Evolutionary conservation across 2,329 filamentous ascomycete genomes (phyloP), one percentile per base, ranked within the genome.

Genomic region (Cercospora sp.): DNA sequence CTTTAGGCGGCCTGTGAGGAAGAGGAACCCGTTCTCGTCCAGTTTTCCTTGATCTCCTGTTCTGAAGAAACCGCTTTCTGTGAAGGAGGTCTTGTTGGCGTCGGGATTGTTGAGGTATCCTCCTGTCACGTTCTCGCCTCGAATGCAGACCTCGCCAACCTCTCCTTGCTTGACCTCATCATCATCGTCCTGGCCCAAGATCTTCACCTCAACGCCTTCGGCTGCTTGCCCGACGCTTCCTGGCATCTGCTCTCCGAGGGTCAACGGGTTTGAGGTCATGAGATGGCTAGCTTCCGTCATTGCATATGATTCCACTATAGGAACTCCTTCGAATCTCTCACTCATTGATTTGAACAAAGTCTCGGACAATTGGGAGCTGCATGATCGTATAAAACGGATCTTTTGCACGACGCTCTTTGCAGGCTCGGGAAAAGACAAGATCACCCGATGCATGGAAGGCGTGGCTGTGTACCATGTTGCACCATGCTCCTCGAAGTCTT

Each of bases 1-100:
- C 84, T 96, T 96, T 81, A 95, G 94, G 64, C 93, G 86, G 16
- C 92, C 92, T 0, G 92, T 96, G 79, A 96, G 94, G 76, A 91
- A 85, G 12, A 96, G 82, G 77, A 95, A 96, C 67, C 36, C 36
- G 16, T 42, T 92, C 91, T 73, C 81, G 75, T 94, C 91, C 77
- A 87, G 85, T 80, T 90, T 91, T 55, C 93, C 92, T 79, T 95
- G 91, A 77, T 96, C 93, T 9, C 93, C 93, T 0, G 92, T 96
- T 73, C 92, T 87, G 86, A 96, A 96, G 82, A 91, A 95, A 8
- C 91, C 90, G 20, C 84, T 83, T 71, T 86, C 83, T 1, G 90
- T 90, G 79, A 92, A 94, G 0, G 90, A 89, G 3, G 87, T 85
- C 36, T 86, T 42, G 16, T n/a, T 42, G 6, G 36, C 36, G 3